These are phyloP conservation scores for Hansenula sp. DNA, from an alignment of 1,139 yeast genomes.

Conservation along the genomic window DNA sequence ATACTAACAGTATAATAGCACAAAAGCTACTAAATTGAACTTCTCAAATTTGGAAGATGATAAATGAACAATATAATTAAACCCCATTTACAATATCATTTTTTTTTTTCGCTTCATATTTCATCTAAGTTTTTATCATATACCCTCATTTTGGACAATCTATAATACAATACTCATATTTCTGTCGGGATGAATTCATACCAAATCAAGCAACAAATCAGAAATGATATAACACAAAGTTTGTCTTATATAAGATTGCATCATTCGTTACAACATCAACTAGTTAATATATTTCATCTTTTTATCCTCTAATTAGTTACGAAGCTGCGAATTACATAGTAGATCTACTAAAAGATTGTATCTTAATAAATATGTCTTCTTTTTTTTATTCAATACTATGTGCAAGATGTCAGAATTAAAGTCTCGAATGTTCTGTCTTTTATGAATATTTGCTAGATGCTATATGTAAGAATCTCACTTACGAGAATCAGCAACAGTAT, in stretches of 20 bases:
- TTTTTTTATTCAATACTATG: not conserved
- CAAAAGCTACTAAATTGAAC: conserved; percentile 25
- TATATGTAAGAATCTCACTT: not conserved
- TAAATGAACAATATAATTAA: not conserved
- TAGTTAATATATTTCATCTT: no score
- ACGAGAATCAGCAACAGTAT: conserved; percentile 70
- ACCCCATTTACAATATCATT: no score
- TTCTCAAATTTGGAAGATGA: conserved; percentile 12
- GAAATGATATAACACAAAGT: not conserved
- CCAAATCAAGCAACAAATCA: no score
- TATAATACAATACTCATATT: no score
- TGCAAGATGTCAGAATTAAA: not conserved
- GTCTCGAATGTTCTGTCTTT: not conserved
- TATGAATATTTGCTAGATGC: no score
- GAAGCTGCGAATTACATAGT: no score
- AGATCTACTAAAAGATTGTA: no score
- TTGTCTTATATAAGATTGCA: no score
- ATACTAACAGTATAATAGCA: conserved; percentile 8
- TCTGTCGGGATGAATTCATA: no score
- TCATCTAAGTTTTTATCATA: not conserved
- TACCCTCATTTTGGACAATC: not conserved
- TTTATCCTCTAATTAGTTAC: not conserved
- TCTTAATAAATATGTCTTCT: conserved; percentile 1
- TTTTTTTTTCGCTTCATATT: not conserved
- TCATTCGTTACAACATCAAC: no score